Conservation (phyloP, 306 rosid genomes). For the Fragaria ananassa region DNA sequence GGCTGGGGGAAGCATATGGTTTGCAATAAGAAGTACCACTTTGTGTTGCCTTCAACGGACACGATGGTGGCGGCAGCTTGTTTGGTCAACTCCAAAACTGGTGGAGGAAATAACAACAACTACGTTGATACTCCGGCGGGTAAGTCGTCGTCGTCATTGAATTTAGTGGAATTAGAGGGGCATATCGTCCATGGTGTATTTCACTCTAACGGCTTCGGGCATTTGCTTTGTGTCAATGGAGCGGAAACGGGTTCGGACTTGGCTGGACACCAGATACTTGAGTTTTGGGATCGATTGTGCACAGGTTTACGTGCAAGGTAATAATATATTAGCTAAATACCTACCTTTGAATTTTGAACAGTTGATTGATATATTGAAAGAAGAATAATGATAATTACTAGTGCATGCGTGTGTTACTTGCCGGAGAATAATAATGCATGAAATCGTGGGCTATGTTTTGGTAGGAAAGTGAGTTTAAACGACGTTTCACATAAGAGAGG, state of each 20-base stretch:
- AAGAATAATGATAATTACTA: neutral
- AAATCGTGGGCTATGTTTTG: neutral
- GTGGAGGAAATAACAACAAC: neutral
- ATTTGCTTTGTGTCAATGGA: slow-evolving; percentile 76
- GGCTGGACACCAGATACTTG: slow-evolving; percentile 59
- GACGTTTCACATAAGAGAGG: slow-evolving; percentile 62
- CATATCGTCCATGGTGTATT: slow-evolving; percentile 83
- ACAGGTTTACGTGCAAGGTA: slow-evolving; percentile 64
- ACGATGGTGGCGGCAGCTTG: slow-evolving; percentile 41
- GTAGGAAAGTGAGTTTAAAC: slow-evolving; percentile 77
- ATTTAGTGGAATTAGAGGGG: slow-evolving; percentile 43
- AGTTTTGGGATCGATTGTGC: slow-evolving; percentile 85
- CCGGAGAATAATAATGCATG: neutral
- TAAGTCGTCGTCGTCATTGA: slow-evolving; percentile 3
- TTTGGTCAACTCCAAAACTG: slow-evolving; percentile 19
- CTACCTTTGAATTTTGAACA: neutral
- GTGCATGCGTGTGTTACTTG: neutral
- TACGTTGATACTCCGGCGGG: neutral
- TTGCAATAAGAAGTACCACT: slow-evolving; percentile 87
- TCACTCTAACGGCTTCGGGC: slow-evolving; percentile 87
- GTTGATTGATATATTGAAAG: neutral
- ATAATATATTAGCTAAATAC: neutral
- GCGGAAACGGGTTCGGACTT: slow-evolving; percentile 65
- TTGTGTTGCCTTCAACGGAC: slow-evolving; percentile 75
- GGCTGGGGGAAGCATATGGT: slow-evolving; percentile 84